Percentiles rank a stretch among this genome's conserved stretches.
phyloP scores from a whole-genome alignment of 148 eudicot genomes.

The Fagopyrum tataricum region DNA sequence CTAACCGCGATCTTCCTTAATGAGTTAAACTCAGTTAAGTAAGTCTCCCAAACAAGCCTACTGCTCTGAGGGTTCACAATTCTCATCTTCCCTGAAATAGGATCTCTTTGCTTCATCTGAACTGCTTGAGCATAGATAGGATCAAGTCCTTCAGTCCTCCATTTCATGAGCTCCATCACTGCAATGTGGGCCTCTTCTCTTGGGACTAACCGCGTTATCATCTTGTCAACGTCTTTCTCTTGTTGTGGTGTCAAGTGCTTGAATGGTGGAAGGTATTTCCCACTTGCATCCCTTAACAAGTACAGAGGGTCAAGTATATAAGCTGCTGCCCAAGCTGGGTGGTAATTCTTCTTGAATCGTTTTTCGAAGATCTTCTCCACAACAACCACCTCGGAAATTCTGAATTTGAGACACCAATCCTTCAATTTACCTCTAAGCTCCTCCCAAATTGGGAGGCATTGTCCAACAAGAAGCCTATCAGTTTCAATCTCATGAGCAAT shows the following conservation, averaged over 20 bases:
- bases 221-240: conserved; percentile 87
- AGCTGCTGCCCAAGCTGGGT: conserved; percentile 97
- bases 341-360: conserved; percentile 73
- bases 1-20: conserved; percentile 85
- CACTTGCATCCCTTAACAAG: conserved; percentile 59
- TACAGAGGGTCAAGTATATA: conserved; percentile 79
- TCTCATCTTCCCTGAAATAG: conserved; percentile 67
- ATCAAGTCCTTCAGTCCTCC: conserved; percentile 94
- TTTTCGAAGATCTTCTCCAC: conserved; percentile 56
- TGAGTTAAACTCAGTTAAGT: conserved; percentile 70
- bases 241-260: conserved; percentile 75
- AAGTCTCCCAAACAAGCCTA: conserved; percentile 93
- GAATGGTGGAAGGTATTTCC: conserved; percentile 87
- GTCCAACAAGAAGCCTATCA: conserved; percentile 71
- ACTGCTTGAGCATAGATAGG: conserved; percentile 95
- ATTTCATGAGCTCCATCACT: conserved; percentile 88
- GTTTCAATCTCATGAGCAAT: conserved; percentile 68
- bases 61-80: conserved; percentile 84
- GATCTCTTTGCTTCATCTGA: conserved; percentile 84
- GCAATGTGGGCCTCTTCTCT: conserved; percentile 81
- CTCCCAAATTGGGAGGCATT: conserved; percentile 89
- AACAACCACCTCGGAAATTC: conserved; percentile 34
- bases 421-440: conserved; percentile 65
- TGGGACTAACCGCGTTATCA: conserved; percentile 72
- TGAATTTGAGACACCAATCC: conserved; percentile 72